phyloP scores from a whole-genome alignment of 495 filamentous ascomycete species.

The Articulospora tetracladia region DNA sequence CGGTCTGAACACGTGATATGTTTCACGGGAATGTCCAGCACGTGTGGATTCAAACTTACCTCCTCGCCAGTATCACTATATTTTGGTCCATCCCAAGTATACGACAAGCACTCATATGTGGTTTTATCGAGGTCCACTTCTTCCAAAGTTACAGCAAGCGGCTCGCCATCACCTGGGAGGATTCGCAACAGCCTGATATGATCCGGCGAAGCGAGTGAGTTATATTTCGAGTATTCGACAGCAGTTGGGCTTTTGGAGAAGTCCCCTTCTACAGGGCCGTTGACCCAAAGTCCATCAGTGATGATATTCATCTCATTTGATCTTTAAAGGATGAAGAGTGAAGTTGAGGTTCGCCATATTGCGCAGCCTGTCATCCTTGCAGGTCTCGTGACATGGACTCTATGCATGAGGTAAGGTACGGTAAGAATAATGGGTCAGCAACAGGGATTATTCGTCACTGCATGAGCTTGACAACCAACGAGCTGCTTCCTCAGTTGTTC shows the following conservation, averaged over 20 bases:
- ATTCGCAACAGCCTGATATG: not conserved
- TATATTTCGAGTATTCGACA: not conserved
- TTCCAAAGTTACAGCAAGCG: not conserved
- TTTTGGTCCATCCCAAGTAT: constrained; percentile 2
- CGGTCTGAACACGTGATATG: too few species aligned
- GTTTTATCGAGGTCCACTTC: not conserved
- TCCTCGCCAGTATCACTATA: not conserved
- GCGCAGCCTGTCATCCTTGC: not conserved
- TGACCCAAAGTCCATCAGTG: not conserved
- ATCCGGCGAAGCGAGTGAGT: not conserved
- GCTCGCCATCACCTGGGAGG: not conserved
- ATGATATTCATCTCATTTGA: not conserved
- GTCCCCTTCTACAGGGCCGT: not conserved
- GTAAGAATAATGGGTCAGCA: too few species aligned
- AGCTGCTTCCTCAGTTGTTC: too few species aligned
- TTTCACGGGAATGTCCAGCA: too few species aligned
- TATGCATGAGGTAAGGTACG: too few species aligned
- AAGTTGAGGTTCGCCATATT: not conserved
- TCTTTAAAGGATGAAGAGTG: not conserved
- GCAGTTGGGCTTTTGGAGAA: not conserved
- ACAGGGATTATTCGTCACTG: too few species aligned
- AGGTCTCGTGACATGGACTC: not conserved
- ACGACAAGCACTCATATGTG: not conserved
- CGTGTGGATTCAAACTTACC: not conserved
- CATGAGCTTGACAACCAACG: too few species aligned